Conservation (phyloP, 208 protist species). For the Acanthamoeba royreba region DNA sequence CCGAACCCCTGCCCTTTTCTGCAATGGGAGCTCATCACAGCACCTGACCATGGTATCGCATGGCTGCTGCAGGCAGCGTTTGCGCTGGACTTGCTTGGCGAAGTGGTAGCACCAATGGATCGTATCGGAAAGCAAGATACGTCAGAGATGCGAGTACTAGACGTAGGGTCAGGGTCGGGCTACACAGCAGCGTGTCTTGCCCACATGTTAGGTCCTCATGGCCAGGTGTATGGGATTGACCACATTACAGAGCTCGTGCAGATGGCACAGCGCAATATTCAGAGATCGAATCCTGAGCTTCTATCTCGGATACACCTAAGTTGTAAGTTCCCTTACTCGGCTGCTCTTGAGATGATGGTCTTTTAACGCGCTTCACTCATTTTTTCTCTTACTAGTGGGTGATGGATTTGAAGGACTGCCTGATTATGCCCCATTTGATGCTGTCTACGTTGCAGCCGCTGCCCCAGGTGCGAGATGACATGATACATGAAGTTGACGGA, state of each 20-base stretch:
- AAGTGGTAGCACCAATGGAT: background rate
- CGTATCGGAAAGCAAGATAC: too few species aligned
- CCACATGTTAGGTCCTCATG: conserved; percentile 37
- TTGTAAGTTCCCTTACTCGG: background rate
- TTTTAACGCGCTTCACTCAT: too few species aligned
- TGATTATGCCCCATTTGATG: conserved; percentile 64
- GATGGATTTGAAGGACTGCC: conserved; percentile 64
- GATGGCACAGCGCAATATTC: conserved; percentile 47
- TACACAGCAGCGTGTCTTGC: conserved; percentile 66
- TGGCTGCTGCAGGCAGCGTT: background rate
- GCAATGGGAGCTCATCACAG: too few species aligned
- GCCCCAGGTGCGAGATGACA: background rate
- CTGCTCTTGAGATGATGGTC: background rate
- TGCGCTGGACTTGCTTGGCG: background rate
- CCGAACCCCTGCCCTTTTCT: background rate
- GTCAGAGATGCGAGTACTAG: too few species aligned
- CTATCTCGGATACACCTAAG: conserved; percentile 36
- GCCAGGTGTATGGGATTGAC: conserved; percentile 3
- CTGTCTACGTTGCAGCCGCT: conserved; percentile 77
- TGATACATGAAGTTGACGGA: too few species aligned
- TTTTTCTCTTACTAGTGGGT: conserved; percentile 52
- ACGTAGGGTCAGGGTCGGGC: conserved; percentile 72
- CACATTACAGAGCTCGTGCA: conserved; percentile 69
- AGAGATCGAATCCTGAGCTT: background rate
- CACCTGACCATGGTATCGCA: background rate